Evolutionary conservation across 2,329 filamentous ascomycete genomes (phyloP), one percentile per base, ranked within the genome.

Genomic region (Pyrenophora seminiperda): DNA sequence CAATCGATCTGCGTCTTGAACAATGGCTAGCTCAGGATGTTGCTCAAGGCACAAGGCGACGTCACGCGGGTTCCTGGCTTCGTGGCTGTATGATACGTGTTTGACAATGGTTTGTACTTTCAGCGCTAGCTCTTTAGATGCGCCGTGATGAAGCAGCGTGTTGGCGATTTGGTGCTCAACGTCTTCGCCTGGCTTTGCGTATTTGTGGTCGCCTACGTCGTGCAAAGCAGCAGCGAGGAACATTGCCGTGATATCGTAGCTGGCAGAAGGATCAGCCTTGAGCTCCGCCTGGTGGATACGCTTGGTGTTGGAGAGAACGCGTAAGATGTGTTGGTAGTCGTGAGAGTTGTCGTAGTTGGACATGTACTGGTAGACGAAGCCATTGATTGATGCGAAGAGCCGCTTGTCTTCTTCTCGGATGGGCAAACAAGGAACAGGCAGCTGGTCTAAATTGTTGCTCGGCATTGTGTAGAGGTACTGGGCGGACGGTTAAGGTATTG

Each of bases 1-100:
- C n/a, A 97, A 78, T 5, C 92, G 81, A 76, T 97, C 93, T 3
- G 92, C 92, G 72, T 97, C 93, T 75, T 97, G 92, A 24, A 97
- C 91, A 39, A 96, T 83, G 0, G 84, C 91, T 27, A 94, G 77
- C 71, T 94, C 90, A 1, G 90, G 90, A 30, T 89, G 78, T 22
- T 75, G 66, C 5, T 68, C 69, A n/a, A 95, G 77, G n/a, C 92
- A 77, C 1, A 75, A 72, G n/a, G 72, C 73, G 7, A 90, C 85
- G 10, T 75, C 73, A 5, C 73, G 75, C 1, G 87, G 86, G 65
- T 91, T 79, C 62, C 82, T 83, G 40, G 83, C 77, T 73, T 97
- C 92, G 58, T 82, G 81, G 3, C 83, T 86, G 76, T 90, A 96
- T 55, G 88, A 90, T 14, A 97, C 90, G 45, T 88, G 83, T 7